Percentiles rank a stretch among this genome's conserved stretches.
Evolutionary conservation across 2,329 filamentous ascomycete genomes (phyloP).

Genomic region (Penicillium sp.): DNA sequence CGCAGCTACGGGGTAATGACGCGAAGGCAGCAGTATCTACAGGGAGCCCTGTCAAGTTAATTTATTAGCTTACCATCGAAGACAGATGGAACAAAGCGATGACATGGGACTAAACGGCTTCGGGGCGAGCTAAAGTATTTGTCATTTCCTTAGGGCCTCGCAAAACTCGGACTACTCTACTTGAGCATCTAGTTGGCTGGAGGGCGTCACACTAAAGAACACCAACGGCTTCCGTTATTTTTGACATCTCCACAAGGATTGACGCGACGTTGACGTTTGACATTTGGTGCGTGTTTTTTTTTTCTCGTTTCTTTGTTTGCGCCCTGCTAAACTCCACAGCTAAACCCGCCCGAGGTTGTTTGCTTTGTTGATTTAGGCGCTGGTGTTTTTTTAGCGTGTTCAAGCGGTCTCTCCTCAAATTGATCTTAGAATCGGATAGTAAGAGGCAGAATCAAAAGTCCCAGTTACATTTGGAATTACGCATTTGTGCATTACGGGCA

Average conservation of each 20-base stretch:
- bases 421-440: background rate
- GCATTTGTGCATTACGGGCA: background rate
- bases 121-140: background rate
- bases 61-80: background rate
- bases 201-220: background rate
- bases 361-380: constrained; percentile 4
- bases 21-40: background rate
- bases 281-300: background rate
- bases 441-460: background rate
- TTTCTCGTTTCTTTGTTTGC: constrained; percentile 5
- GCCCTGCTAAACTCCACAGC: background rate
- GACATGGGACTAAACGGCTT: background rate
- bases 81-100: constrained; percentile 1
- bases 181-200: background rate
- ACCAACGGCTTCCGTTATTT: background rate
- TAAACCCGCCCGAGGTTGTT: background rate
- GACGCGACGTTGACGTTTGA: constrained; percentile 1
- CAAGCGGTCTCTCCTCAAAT: background rate
- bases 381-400: background rate
- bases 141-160: background rate
- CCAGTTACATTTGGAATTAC: constrained; percentile 4
- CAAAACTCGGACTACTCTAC: background rate
- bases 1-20: background rate
- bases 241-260: constrained; percentile 1
- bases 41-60: background rate